Evolutionary conservation across 176 grass and related monocot species (phyloP), one percentile per base, ranked within the genome.

Genomic region (Elymus sibiricus): DNA sequence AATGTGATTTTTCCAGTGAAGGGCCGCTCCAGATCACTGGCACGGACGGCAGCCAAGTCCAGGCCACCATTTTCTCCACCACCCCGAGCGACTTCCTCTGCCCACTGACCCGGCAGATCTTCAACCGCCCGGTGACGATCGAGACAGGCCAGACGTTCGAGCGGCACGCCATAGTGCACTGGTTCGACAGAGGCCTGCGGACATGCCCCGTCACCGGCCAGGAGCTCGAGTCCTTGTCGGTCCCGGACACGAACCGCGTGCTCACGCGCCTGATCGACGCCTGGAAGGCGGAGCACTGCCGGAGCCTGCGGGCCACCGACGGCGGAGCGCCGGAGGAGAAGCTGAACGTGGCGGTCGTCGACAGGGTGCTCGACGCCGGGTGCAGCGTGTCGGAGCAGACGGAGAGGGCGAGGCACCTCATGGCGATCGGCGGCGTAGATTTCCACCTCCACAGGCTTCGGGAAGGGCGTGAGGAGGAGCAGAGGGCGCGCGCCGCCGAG

Each of bases 131-230:
- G 3, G 87, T 89, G 25, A 94, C 89, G 0, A 79, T 89, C 5
- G 89, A 87, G 46, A 94, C 89, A 0, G 92, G 89, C 0, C 92
- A 91, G 56, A 94, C 89, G n/a, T 91, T 89, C 78, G 84, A 94
- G 80, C 79, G 80, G 37, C 86, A 86, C 22, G 83, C 86, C 9
- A 89, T 91, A 8, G 65, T 55, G 11, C 85, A 83, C 11, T 93
- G 91, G 91, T 74, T 93, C 19, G 71, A 90, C 15, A 72, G 55
- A 61, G 85, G 88, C 35, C 74, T 85, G 51, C 74, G 56, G 43
- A 19, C 15, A 31, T 92, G 83, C 29, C 89, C 87, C 1, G 84
- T 87, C 1, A 90, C 86, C 1, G 85, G 90, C 5, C 87, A 82
- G 5, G 82, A 88, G 2, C 82, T 92, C 2, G 32, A 80, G 44